Conservation (phyloP, 192 early-diverging fungal species). For the Mortierella hygrophila region DNA sequence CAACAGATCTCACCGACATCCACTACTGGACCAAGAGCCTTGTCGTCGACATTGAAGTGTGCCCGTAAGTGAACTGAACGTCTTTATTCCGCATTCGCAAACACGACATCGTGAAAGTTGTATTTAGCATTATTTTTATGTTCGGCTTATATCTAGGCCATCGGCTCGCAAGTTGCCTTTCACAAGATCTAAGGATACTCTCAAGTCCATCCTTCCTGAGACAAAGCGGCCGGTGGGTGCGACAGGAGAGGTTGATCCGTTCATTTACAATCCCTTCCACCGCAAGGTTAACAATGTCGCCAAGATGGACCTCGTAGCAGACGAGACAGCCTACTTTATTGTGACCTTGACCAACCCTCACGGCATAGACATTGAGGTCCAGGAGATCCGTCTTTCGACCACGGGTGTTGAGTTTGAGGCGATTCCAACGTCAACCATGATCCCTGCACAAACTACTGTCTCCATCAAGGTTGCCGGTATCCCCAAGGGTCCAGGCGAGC, state of each 20-base stretch:
- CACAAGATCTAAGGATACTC: conserved; percentile 63
- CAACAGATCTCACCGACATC: conserved; percentile 57
- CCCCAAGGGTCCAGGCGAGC: conserved; percentile 69
- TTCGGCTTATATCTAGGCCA: conserved; percentile 49
- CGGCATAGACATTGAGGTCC: conserved; percentile 82
- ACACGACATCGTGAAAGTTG: not conserved
- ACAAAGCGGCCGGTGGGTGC: conserved; percentile 27
- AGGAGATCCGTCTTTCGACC: conserved; percentile 74
- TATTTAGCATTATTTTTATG: not conserved
- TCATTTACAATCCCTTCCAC: conserved; percentile 85
- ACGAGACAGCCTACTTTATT: conserved; percentile 78
- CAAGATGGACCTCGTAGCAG: conserved; percentile 71
- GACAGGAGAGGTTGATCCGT: conserved; percentile 68
- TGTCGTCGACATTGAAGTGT: conserved; percentile 65
- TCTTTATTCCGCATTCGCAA: not conserved
- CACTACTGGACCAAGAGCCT: conserved; percentile 73
- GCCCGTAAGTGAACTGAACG: conserved; percentile 46
- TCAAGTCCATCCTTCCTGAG: conserved; percentile 43
- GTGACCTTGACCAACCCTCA: conserved; percentile 82
- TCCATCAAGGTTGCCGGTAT: conserved; percentile 74
- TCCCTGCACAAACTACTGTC: conserved; percentile 75
- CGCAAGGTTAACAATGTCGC: conserved; percentile 67
- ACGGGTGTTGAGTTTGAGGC: conserved; percentile 72
- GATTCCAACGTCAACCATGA: conserved; percentile 66
- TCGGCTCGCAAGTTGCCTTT: conserved; percentile 69